These are phyloP conservation scores for Asclepias syriaca DNA, from an alignment of 257 asterid genomes.

Conservation along the genomic window DNA sequence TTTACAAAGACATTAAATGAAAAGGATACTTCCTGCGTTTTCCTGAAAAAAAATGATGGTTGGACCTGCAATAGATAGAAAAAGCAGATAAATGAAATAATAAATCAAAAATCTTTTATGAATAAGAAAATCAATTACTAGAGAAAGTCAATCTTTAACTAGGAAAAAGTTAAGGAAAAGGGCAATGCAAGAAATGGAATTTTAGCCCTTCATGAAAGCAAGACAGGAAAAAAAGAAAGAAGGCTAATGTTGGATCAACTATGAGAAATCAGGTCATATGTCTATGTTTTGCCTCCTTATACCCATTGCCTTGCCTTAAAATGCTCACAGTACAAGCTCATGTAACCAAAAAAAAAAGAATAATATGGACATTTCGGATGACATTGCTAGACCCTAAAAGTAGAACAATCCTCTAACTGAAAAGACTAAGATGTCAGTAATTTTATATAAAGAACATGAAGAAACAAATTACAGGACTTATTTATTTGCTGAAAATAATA, in stretches of 20 bases:
- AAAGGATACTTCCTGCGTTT: constrained; percentile 99
- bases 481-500: not conserved
- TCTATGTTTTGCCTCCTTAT: not conserved
- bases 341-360: not conserved
- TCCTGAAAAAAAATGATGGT: constrained; percentile 96
- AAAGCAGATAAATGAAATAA: not conserved
- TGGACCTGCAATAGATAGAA: constrained; percentile 62
- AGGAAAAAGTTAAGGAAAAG: not conserved
- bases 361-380: not conserved
- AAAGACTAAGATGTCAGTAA: not conserved
- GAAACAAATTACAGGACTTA: not conserved
- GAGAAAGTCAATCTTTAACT: not conserved
- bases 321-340: not conserved
- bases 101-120: not conserved
- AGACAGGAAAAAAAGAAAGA: not conserved
- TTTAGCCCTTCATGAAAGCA: not conserved
- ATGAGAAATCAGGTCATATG: not conserved
- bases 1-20: constrained; percentile 4
- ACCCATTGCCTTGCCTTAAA: not conserved
- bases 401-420: not conserved
- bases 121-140: not conserved
- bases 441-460: not conserved
- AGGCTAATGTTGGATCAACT: not conserved
- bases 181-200: not conserved
- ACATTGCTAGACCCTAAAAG: not conserved